Base-by-base conservation (phyloP, 2,329 filamentous ascomycete genomes). In the Aspergillus pseudoviridinutans region DNA sequence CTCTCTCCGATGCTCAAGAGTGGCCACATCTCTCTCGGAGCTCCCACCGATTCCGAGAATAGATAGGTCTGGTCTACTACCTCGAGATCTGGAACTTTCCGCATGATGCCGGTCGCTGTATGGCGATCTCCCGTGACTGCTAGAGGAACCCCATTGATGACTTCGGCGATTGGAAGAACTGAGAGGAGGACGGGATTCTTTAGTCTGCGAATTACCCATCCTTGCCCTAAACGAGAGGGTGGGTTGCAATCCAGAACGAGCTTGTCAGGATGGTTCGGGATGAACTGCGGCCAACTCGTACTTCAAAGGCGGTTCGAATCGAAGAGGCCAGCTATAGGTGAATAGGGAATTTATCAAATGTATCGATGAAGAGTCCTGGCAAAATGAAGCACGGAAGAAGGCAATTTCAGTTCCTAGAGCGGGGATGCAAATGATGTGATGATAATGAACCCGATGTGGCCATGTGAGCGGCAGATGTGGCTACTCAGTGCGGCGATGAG, bases 1-100 rank as follows among this genome's bases (percentile, higher is more conserved):
- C 77, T 97, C 93, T 58, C 91, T 85, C 57, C 91, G 87, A 46
- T 81, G 77, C 66, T 87, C 84, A 3, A 81, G 71, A 6, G 77
- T 71, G 12, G 77, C 70, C n/a, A 74, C 71, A 62, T 84, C 81
- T 66, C 80, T 74, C 58, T 84, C 79, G 62, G 74, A 67, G 64
- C 69, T 74, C 55, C 76, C 73, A 44, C 79, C 79, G 9, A 87
- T 76, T 55, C 82, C 82, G 32, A 87, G 78, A 61, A 87, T 81
- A 1, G 83, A 82, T 35, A 87, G 75, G 63, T 87, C 84, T 46
- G 80, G 81, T 55, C 84, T 75, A 73, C 82, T 85, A 29, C 79
- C 77, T 62, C 84, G 78, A 53, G 74, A 76, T 53, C 82, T 74
- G 44, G 78, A 75, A 59, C 70, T 74, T 61, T 82, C 65, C 53